Conservation (phyloP, 2,329 filamentous ascomycete genomes). For the Aspergillus nomiae region DNA sequence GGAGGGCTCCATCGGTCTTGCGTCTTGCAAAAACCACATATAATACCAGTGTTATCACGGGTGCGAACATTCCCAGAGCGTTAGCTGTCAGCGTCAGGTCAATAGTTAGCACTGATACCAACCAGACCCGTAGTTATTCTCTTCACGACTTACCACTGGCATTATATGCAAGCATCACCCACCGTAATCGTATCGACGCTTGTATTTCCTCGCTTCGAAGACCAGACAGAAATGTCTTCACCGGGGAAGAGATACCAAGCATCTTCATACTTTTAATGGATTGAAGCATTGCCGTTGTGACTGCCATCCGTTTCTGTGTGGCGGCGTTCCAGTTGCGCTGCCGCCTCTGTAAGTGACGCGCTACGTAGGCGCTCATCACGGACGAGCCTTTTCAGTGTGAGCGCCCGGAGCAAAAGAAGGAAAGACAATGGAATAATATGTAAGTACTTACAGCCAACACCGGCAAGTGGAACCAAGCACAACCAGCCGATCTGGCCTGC, state of each 20-base stretch:
- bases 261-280: slow-evolving; percentile 3
- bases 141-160: not conserved
- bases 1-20: not conserved
- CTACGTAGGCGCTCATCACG: slow-evolving; percentile 2
- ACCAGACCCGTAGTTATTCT: not conserved
- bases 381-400: too few relatives aligned
- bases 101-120: too few relatives aligned
- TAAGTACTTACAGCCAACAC: not conserved
- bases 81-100: not conserved
- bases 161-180: not conserved
- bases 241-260: not conserved
- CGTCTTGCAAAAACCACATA: not conserved
- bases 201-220: too few relatives aligned
- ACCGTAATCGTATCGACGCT: not conserved
- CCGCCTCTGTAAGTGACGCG: not conserved
- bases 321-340: slow-evolving; percentile 3
- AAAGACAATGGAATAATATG: too few relatives aligned
- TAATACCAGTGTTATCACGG: not conserved
- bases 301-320: not conserved
- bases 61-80: not conserved
- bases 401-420: too few relatives aligned
- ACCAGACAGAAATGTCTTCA: too few relatives aligned
- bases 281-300: not conserved
- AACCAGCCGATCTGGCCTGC: not conserved
- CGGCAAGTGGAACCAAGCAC: not conserved